These are phyloP conservation scores for Hemisphaericaspora nanyangensis DNA, from an alignment of 805 yeast genomes.

Conservation along the genomic window DNA sequence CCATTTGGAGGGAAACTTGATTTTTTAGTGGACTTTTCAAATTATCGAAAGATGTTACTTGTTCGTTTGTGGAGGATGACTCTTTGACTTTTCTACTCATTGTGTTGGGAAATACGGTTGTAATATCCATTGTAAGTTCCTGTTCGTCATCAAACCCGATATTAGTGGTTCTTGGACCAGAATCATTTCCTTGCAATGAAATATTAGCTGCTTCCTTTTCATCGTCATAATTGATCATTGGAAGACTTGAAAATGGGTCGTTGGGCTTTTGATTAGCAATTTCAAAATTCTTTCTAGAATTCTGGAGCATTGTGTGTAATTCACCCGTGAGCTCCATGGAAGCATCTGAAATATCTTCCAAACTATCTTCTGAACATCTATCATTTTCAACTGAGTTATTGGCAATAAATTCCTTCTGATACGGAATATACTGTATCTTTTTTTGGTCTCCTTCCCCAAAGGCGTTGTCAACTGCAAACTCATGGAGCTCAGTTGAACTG, in stretches of 20 bases:
- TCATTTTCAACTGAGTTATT: too few relatives aligned
- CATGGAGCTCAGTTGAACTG: conserved; percentile 10
- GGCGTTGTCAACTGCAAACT: too few relatives aligned
- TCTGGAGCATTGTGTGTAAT: not conserved
- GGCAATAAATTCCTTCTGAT: too few relatives aligned
- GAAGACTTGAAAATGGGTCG: not conserved
- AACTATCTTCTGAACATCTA: not conserved
- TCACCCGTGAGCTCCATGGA: not conserved
- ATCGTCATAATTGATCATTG: not conserved
- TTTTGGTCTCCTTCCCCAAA: too few relatives aligned
- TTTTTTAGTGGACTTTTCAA: too few relatives aligned
- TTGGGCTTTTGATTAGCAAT: not conserved
- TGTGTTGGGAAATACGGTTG: conserved; percentile 4
- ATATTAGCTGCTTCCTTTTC: conserved; percentile 13
- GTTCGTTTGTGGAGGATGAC: too few relatives aligned
- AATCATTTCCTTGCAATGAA: not conserved
- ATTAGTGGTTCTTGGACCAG: too few relatives aligned
- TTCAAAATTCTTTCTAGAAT: not conserved
- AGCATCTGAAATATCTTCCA: not conserved
- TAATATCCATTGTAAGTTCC: conserved; percentile 16
- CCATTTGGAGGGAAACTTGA: too few relatives aligned
- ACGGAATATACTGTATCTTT: too few relatives aligned
- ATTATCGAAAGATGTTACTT: too few relatives aligned
- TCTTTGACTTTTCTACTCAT: too few relatives aligned
- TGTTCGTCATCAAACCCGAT: not conserved